Base-by-base conservation (phyloP, 2,329 filamentous ascomycete species). In the Fusarium aywerte region DNA sequence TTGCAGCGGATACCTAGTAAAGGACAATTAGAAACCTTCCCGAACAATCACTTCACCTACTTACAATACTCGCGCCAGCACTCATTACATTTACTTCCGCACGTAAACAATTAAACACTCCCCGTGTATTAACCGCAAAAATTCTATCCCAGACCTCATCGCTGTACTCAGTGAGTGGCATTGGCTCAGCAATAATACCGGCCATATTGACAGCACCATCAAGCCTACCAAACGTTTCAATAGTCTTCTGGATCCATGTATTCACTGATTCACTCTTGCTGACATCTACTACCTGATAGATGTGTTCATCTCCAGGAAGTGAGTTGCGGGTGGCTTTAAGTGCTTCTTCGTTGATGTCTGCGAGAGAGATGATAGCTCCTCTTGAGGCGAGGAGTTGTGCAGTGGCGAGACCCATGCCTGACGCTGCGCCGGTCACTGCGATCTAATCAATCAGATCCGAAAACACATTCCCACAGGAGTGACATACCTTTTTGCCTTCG, bases 91-190 rank as follows among this genome's bases (percentile, higher is more conserved):
- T 76, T 12, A 87, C 59, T 68, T 87, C 72, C n/a, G 82, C 81
- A 16, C 82, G 75, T 58, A 87, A 61, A 58, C 82, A 85, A 48
- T 84, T 81, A 74, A 86, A 83, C 27, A 82, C 73, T 7, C 85
- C 84, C 9, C 72, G 78, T 9, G 80, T 59, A 67, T 85, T 85
- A 11, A 85, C 79, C 3, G 72, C 67, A 52, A 84, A 71, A 16
- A 81, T 73, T 27, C 73, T 73, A 38, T 80, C 76, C 80, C 80
- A 85, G 21, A 80, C 76, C 15, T 76, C 73, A 47, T 82, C 80
- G 10, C 75, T 76, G 1, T 79, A 75, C 20, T 82, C 77, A 1
- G 74, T 74, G 20, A 79, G 62, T 7, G 59, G 47, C 0, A 13
- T 44, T 2, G 61, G 58, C 0, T 50, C 29, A 1, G 39, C 20